Conservation (phyloP, 1,284 basidiomycete genomes). For the Sporisorium iseilematis-ciliati region DNA sequence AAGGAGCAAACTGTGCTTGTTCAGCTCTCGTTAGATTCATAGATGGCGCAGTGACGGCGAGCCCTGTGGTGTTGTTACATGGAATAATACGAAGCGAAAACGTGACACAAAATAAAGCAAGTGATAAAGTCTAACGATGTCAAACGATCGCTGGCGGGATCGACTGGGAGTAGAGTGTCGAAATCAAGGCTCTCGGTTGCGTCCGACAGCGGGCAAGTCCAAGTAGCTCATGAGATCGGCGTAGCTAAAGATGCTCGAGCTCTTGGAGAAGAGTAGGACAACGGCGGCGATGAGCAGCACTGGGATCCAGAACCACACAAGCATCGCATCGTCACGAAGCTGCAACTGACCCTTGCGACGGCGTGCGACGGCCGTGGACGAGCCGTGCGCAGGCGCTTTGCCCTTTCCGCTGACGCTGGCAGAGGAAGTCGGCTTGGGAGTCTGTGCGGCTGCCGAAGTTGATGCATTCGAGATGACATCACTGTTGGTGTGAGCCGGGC, state of each 20-base stretch:
- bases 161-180: background rate
- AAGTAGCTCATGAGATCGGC: slow-evolving; percentile 59
- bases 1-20: slow-evolving; percentile 3
- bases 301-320: slow-evolving; percentile 92
- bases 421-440: slow-evolving; percentile 19
- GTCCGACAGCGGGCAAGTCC: slow-evolving; percentile 46
- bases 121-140: too few relatives aligned
- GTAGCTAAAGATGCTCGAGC: slow-evolving; percentile 60
- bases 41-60: too few relatives aligned
- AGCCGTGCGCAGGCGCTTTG: slow-evolving; percentile 17
- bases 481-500: slow-evolving; percentile 8
- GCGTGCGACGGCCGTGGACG: slow-evolving; percentile 21
- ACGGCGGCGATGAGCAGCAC: slow-evolving; percentile 74
- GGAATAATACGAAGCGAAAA: too few relatives aligned
- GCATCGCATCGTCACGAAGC: slow-evolving; percentile 83
- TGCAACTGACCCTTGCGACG: slow-evolving; percentile 40
- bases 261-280: slow-evolving; percentile 70
- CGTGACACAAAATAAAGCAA: too few relatives aligned
- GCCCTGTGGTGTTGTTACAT: too few relatives aligned
- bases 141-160: too few relatives aligned
- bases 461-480: slow-evolving; percentile 56
- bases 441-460: slow-evolving; percentile 19
- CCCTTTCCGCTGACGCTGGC: slow-evolving; percentile 5
- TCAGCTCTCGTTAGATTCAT: too few relatives aligned
- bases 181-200: slow-evolving; percentile 24